Evolutionary conservation across 164 flowering plant genomes (phyloP), one percentile per base, ranked within the genome.

Genomic region (Echeveria elegans): DNA sequence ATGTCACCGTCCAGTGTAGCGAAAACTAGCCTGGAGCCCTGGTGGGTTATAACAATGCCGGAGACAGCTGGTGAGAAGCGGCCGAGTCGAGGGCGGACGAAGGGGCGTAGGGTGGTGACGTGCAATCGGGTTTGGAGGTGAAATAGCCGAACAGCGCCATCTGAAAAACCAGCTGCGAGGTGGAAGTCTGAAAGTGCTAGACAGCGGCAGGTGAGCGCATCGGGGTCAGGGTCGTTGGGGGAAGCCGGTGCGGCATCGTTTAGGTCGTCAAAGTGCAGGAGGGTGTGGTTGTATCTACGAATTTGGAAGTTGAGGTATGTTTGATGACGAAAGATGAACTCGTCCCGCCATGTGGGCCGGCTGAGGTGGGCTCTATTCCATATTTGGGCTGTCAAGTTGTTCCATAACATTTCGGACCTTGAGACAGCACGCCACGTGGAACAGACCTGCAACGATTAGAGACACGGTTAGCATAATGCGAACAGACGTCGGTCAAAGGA

Each of bases 361-460:
- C 50, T 36, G 23, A 74, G 87, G n/a, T 15, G 60, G 68, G 79
- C 67, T 8, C 77, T 71, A 41, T 75, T 76, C 98, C 98, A 92
- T 0, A 92, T 72, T 6, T 62, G 75, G 29, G 81, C 76, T 0
- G 85, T 79, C 19, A 93, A 85, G 52, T 74, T 79, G 37, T 69
- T 80, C 97, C 98, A 93, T 14, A 93, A 77, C 8, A 72, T 74
- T 21, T 86, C 86, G 0, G 98, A 94, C 8, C 80, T 80, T 0
- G 96, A 94, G 1, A 89, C 82, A 0, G 88, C 82, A 12, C 77
- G 82, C 98, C 98, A 94, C 56, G 93, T 86, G 10, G 93, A 78
- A 67, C 96, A 94, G 0, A 94, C 97, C 98, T 94, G 81, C 74
- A 68, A 40, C 5, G 31, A 23, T 9, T 34, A 34, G 7, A 3